Evolutionary conservation across 176 grass and related monocot species (phyloP).

Genomic region (sorghum (Sorghum bicolor)): DNA sequence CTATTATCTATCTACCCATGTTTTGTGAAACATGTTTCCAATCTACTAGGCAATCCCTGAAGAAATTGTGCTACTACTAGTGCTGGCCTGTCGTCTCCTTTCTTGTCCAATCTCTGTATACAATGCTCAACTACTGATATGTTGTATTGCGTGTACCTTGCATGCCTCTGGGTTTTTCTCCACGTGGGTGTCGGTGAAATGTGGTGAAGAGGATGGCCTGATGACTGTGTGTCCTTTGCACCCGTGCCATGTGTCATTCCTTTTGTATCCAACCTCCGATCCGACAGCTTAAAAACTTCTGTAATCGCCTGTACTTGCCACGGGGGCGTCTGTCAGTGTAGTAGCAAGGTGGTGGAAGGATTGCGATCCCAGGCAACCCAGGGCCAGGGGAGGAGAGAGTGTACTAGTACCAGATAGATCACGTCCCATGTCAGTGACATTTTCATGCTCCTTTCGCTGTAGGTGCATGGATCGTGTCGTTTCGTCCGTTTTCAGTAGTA

Average conservation of each 20-base stretch:
- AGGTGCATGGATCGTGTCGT: neutral
- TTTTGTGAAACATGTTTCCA: conserved; percentile 45
- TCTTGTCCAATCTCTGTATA: conserved; percentile 12
- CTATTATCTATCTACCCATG: conserved; percentile 22
- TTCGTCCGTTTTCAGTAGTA: neutral
- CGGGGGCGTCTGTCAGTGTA: conserved; percentile 12
- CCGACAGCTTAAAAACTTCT: neutral
- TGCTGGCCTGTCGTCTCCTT: neutral
- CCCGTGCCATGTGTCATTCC: conserved; percentile 1
- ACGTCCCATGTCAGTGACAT: neutral
- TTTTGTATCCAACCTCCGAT: neutral
- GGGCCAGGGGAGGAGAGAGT: neutral
- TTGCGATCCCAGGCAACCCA: neutral
- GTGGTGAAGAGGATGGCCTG: neutral
- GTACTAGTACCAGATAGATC: neutral
- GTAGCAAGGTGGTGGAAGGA: neutral
- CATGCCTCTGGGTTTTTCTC: neutral
- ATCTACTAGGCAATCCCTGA: too few relatives aligned
- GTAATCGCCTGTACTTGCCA: conserved; percentile 15
- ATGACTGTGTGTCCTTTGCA: conserved; percentile 12
- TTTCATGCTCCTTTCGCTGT: neutral
- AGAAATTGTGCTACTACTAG: conserved; percentile 30
- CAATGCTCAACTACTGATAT: neutral
- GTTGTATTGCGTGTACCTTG: conserved; percentile 30
- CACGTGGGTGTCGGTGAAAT: conserved; percentile 34